Conservation (phyloP, 768 basidiomycete species). For the Suillus brevipes region DNA sequence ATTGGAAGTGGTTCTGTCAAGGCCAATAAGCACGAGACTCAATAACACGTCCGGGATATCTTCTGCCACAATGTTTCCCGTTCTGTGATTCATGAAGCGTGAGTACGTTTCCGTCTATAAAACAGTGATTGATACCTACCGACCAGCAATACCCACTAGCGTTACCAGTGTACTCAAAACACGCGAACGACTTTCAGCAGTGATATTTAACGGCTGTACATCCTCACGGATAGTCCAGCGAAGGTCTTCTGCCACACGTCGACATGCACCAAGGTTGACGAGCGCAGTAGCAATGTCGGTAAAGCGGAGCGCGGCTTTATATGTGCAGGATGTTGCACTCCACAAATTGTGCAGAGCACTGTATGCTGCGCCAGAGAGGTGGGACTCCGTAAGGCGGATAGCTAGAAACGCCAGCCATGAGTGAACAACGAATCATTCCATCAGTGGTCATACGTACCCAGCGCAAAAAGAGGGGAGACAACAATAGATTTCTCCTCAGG, state of each 20-base stretch:
- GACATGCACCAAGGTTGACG: slow-evolving; percentile 46
- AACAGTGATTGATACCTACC: slow-evolving; percentile 37
- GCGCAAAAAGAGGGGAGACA: slow-evolving; percentile 41
- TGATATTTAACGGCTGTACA: slow-evolving; percentile 15
- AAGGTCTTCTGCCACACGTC: slow-evolving; percentile 33
- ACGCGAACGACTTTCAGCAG: slow-evolving; percentile 27
- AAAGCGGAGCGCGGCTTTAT: slow-evolving; percentile 34
- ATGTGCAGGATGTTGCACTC: slow-evolving; percentile 16
- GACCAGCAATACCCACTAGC: slow-evolving; percentile 43
- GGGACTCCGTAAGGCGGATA: slow-evolving; percentile 13
- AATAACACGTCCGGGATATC: slow-evolving; percentile 53
- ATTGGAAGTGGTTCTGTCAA: slow-evolving; percentile 50
- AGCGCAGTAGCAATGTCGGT: slow-evolving; percentile 38
- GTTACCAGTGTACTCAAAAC: slow-evolving; percentile 43
- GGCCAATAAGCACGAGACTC: slow-evolving; percentile 52
- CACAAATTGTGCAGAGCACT: slow-evolving; percentile 38
- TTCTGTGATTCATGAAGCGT: slow-evolving; percentile 29
- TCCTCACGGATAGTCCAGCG: slow-evolving; percentile 28
- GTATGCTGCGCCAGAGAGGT: slow-evolving; percentile 33
- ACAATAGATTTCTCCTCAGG: slow-evolving; percentile 30
- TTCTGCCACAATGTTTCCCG: slow-evolving; percentile 33
- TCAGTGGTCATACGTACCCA: slow-evolving; percentile 33
- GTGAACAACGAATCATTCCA: not conserved
- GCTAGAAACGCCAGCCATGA: not conserved
- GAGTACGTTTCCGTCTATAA: not conserved